These are phyloP conservation scores for Pichia sp. DNA, from an alignment of 1,139 yeast species.

Conservation along the genomic window DNA sequence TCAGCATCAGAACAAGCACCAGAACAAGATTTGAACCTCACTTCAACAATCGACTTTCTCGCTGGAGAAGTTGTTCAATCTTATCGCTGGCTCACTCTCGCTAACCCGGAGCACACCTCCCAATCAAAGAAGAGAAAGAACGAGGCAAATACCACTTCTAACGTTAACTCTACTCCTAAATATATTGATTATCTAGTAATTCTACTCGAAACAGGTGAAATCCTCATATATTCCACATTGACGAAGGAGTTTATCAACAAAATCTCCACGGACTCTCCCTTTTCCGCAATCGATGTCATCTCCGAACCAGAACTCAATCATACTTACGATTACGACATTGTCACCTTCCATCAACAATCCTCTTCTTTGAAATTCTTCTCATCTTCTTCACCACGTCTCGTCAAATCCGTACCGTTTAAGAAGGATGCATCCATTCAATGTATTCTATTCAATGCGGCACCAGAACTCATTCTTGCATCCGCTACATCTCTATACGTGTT, in stretches of 20 bases:
- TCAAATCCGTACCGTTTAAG: slow-evolving; percentile 18
- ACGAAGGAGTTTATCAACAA: slow-evolving; percentile 32
- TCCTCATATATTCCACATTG: slow-evolving; percentile 37
- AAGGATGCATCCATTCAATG: slow-evolving; percentile 18
- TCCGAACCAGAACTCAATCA: slow-evolving; percentile 1
- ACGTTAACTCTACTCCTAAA: too few species aligned
- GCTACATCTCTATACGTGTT: slow-evolving; percentile 16
- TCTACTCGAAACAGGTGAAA: slow-evolving; percentile 32
- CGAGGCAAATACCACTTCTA: too few species aligned
- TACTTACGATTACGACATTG: slow-evolving; percentile 5
- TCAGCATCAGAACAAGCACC: too few species aligned
- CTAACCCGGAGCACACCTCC: too few species aligned
- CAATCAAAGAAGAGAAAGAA: too few species aligned
- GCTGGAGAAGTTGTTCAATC: too few species aligned
- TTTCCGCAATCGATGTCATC: slow-evolving; percentile 13
- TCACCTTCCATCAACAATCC: slow-evolving; percentile 16
- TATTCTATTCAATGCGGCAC: slow-evolving; percentile 8
- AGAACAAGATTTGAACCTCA: too few species aligned
- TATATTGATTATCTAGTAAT: slow-evolving; percentile 32
- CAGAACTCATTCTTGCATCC: slow-evolving; percentile 19
- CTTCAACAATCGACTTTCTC: too few species aligned
- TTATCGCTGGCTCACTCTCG: too few species aligned
- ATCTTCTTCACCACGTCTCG: slow-evolving; percentile 14
- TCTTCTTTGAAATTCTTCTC: slow-evolving; percentile 22
- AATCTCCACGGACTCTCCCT: slow-evolving; percentile 27